phyloP scores from a whole-genome alignment of 495 filamentous ascomycete species.

The Bryoglossum gracile region DNA sequence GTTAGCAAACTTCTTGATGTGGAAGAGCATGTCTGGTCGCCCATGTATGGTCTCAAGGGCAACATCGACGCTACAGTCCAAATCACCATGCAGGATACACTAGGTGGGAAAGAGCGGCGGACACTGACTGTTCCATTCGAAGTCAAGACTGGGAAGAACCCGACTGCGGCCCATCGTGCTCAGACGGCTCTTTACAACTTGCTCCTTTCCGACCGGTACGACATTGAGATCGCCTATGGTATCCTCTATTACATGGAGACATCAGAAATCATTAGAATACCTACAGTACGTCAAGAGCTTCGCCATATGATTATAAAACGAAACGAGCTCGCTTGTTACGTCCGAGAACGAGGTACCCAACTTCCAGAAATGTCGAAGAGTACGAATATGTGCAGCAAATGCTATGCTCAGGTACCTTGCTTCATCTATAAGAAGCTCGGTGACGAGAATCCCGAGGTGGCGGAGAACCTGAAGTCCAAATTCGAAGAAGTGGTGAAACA shows the following conservation, averaged over 20 bases:
- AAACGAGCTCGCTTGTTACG: constrained; percentile 79
- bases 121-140: constrained; percentile 86
- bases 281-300: constrained; percentile 74
- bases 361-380: constrained; percentile 82
- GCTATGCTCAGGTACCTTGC: constrained; percentile 82
- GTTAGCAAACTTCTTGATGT: constrained; percentile 92
- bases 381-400: constrained; percentile 66
- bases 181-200: constrained; percentile 94
- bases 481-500: constrained; percentile 71
- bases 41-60: constrained; percentile 92
- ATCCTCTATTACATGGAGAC: constrained; percentile 93
- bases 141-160: constrained; percentile 84
- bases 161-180: constrained; percentile 72
- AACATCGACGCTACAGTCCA: constrained; percentile 98
- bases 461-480: constrained; percentile 64
- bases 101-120: constrained; percentile 45
- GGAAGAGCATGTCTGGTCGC: constrained; percentile 96
- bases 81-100: constrained; percentile 71
- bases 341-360: constrained; percentile 65
- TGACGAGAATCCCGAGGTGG: constrained; percentile 75
- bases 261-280: constrained; percentile 76
- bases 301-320: constrained; percentile 93
- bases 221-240: constrained; percentile 80
- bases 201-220: constrained; percentile 88
- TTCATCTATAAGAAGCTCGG: constrained; percentile 92